phyloP scores from a whole-genome alignment of 495 filamentous ascomycete species.

The Echria macrotheca region DNA sequence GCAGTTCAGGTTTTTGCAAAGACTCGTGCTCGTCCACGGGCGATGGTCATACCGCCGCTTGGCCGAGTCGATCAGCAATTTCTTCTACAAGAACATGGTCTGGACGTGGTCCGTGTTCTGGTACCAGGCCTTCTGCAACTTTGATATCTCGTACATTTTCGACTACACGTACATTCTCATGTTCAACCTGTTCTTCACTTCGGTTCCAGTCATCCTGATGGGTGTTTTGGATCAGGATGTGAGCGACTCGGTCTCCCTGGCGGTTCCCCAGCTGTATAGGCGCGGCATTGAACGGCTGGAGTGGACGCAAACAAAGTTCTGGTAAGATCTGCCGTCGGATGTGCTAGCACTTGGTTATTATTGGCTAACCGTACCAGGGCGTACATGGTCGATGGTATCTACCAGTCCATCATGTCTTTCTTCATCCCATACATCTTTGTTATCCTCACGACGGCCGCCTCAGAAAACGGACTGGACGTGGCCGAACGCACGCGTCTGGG shows the following conservation, averaged over 20 bases:
- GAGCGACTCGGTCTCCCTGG: slow-evolving; percentile 84
- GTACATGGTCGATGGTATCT: slow-evolving; percentile 93
- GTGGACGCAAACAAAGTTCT: slow-evolving; percentile 97
- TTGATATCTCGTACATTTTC: slow-evolving; percentile 92
- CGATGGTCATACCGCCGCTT: slow-evolving; percentile 93
- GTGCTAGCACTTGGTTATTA: neutral
- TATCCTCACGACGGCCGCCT: slow-evolving; percentile 57
- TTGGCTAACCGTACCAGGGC: slow-evolving; percentile 48
- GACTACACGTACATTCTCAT: slow-evolving; percentile 96
- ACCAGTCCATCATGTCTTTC: slow-evolving; percentile 88
- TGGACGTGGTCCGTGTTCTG: slow-evolving; percentile 98
- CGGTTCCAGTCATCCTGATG: slow-evolving; percentile 90
- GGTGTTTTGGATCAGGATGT: slow-evolving; percentile 98
- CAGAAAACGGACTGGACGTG: slow-evolving; percentile 63
- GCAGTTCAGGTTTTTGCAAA: slow-evolving; percentile 90
- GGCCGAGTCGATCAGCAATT: slow-evolving; percentile 93
- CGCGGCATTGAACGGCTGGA: slow-evolving; percentile 94
- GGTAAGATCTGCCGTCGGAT: slow-evolving; percentile 50
- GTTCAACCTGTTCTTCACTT: slow-evolving; percentile 97
- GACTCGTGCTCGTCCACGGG: slow-evolving; percentile 90
- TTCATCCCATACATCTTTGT: slow-evolving; percentile 88
- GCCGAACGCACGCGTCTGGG: slow-evolving; percentile 77
- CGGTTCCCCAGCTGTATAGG: slow-evolving; percentile 91
- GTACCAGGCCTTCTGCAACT: slow-evolving; percentile 94
- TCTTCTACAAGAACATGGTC: slow-evolving; percentile 99